Conservation (phyloP, 1,139 yeast species). For the Saccharomyces hybrid region DNA sequence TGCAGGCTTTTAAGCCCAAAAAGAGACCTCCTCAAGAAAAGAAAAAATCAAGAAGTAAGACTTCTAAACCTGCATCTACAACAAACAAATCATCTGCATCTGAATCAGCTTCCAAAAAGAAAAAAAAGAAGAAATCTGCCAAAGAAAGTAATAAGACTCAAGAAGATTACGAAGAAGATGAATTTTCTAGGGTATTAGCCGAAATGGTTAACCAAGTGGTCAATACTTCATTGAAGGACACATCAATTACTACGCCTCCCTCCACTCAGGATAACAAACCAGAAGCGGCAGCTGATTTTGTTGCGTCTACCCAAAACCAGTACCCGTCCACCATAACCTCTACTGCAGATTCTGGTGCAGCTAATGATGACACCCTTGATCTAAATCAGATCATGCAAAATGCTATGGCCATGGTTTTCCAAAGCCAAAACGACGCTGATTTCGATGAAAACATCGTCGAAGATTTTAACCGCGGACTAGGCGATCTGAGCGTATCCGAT, state of each 20-base stretch:
- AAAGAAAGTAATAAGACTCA: slow-evolving; percentile 6
- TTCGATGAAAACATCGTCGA: slow-evolving; percentile 37
- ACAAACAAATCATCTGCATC: not conserved
- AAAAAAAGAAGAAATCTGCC: slow-evolving; percentile 18
- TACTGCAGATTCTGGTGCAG: not conserved
- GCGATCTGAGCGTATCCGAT: slow-evolving; percentile 39
- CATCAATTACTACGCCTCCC: not conserved
- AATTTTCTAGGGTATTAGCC: slow-evolving; percentile 29
- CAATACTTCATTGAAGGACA: slow-evolving; percentile 22
- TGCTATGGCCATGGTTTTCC: slow-evolving; percentile 60
- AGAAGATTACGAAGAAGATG: slow-evolving; percentile 20
- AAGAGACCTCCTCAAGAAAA: not conserved
- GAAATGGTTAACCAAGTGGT: slow-evolving; percentile 33
- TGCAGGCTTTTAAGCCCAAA: not conserved
- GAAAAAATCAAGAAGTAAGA: slow-evolving; percentile 6
- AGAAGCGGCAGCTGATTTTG: not conserved
- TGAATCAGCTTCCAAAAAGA: slow-evolving; percentile 8
- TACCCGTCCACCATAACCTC: not conserved
- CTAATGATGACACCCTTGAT: slow-evolving; percentile 39
- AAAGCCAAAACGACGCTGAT: slow-evolving; percentile 20
- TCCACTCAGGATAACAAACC: slow-evolving; percentile 1
- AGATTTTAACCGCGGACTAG: slow-evolving; percentile 50
- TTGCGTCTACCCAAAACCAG: not conserved
- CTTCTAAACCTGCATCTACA: slow-evolving; percentile 1
- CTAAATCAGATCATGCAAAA: slow-evolving; percentile 65